Evolutionary conservation across 495 filamentous ascomycete genomes (phyloP), one percentile per base, ranked within the genome.

Genomic region (Staphylotrichum tortipilum): DNA sequence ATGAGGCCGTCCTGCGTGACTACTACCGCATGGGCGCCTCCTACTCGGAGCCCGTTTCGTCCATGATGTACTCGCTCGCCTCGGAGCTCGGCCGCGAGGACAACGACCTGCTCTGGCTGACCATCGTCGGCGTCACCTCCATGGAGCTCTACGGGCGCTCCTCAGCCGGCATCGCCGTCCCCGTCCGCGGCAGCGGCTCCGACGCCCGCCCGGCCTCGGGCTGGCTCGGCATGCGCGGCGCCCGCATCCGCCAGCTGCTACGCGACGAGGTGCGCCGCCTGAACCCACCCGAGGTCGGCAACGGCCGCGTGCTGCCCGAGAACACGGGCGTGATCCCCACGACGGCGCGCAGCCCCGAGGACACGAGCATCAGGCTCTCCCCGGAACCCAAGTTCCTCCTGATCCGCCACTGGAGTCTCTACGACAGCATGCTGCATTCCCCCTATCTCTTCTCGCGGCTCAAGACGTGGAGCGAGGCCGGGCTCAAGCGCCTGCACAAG

Each of bases 341-440:
- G 0, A 87, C 88, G 12, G 92, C 89, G 2, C 74, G 84, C 49
- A 89, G 84, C 50, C 88, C 94, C 14, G 89, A 88, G 39, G 92
- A 98, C 64, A 94, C 80, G 18, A 84, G 88, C 38, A 98, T 98
- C 56, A 85, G 89, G 15, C 67, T 98, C 24, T 95, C 89, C 0
- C 92, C 94, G 0, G 92, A 98, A 65, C 94, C 91, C 29, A 86
- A 84, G 45, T 96, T 98, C 56, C 79, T 97, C 22, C 79, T 98
- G 1, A 87, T 98, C 45, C 76, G 92, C 21, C 92, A 98, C 60
- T 98, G 92, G 92, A 92, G 88, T 43, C 73, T 98, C 4, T 96
- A 97, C 64, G 92, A 98, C 55, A 94, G 89, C 65, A 98, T 98
- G 92, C 76, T 97, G 21, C 92, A 98, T 62, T 95, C 89, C 2